Evolutionary conservation across 257 asterid species (phyloP).

Genomic region (Nicotiana undulata): DNA sequence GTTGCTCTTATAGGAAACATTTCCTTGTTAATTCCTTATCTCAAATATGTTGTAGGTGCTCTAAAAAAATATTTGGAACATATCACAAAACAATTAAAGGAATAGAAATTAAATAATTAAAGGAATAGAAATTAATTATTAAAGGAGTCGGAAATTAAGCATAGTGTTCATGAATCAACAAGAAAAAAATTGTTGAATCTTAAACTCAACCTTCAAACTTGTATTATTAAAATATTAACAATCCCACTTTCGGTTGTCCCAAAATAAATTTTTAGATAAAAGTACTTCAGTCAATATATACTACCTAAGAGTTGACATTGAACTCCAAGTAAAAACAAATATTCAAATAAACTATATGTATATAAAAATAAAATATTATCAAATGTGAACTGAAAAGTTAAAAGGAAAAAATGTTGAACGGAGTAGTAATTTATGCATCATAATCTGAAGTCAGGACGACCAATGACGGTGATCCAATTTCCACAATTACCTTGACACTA

Average conservation of each 20-base stretch:
- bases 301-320: background rate
- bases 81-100: too few relatives aligned
- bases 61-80: background rate
- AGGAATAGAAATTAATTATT: too few relatives aligned
- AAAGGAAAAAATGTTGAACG: too few relatives aligned
- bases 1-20: background rate
- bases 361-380: background rate
- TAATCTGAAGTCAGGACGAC: too few relatives aligned
- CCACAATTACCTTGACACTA: background rate
- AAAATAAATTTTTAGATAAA: background rate
- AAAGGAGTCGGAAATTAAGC: background rate
- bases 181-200: background rate
- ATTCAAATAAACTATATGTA: background rate
- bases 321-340: background rate
- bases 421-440: too few relatives aligned
- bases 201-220: background rate
- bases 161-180: background rate
- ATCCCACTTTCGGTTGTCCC: background rate
- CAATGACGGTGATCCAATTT: too few relatives aligned
- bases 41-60: background rate
- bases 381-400: too few relatives aligned
- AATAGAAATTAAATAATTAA: too few relatives aligned
- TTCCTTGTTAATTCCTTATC: background rate
- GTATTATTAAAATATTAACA: background rate
- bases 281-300: background rate